Evolutionary conservation across 306 rosid genomes (phyloP).

Genomic region (Luffa aegyptiaca): DNA sequence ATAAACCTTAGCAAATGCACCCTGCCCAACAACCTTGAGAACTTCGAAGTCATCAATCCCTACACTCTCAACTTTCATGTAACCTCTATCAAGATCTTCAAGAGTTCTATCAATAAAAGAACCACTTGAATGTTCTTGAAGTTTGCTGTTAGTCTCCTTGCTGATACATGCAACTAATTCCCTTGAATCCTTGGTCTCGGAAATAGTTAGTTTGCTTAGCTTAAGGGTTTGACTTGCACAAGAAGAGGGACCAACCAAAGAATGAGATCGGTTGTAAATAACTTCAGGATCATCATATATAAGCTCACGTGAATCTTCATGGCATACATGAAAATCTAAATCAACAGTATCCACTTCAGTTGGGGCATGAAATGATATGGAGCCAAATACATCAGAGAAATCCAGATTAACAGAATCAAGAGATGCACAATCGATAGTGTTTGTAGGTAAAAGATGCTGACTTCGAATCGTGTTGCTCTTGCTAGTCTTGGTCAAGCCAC

Average conservation of each 20-base stretch:
- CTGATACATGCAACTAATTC: conserved; percentile 25
- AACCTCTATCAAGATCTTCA: conserved; percentile 22
- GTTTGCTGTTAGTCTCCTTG: conserved; percentile 23
- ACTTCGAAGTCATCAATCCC: conserved; percentile 84
- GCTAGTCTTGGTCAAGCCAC: conserved; percentile 34
- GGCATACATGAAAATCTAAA: conserved; percentile 10
- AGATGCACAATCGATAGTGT: conserved; percentile 25
- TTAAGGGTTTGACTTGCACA: conserved; percentile 64
- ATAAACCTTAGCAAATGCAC: conserved; percentile 91
- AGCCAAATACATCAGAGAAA: conserved; percentile 86
- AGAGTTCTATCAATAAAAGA: conserved; percentile 20
- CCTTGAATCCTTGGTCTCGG: conserved; percentile 42
- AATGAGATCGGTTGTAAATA: conserved; percentile 73
- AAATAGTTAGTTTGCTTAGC: conserved; percentile 67
- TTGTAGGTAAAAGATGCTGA: conserved; percentile 33
- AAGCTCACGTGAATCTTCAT: conserved; percentile 43
- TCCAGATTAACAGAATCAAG: conserved; percentile 72
- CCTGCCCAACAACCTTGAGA: conserved; percentile 96
- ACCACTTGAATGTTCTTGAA: conserved; percentile 26
- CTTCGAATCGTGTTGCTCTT: conserved; percentile 29
- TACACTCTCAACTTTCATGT: conserved; percentile 32
- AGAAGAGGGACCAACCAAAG: conserved; percentile 85
- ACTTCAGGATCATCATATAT: conserved; percentile 69
- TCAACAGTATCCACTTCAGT: conserved; percentile 27
- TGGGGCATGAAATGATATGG: conserved; percentile 38